A percentile compares a stretch with the other conserved stretches of the same genome.
phyloP scores from a whole-genome alignment of 768 basidiomycete species.

The Lepiota brunneoincarnata region DNA sequence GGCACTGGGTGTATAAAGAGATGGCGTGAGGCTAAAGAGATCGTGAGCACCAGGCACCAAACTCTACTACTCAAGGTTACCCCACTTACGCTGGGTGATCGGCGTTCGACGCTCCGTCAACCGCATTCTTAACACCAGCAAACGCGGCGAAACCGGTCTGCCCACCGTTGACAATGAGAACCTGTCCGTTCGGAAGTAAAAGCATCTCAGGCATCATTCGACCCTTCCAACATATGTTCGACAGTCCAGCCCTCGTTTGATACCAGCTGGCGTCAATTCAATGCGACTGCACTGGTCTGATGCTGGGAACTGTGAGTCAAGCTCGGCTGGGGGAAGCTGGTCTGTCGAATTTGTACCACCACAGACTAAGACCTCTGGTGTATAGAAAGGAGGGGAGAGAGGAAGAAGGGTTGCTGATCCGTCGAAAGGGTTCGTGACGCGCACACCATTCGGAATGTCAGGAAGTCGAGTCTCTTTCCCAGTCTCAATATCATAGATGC shows the following conservation, averaged over 20 bases:
- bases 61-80: too few relatives aligned
- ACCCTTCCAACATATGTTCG: slow-evolving; percentile 39
- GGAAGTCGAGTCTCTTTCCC: slow-evolving; percentile 35
- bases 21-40: slow-evolving; percentile 30
- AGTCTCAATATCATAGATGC: slow-evolving; percentile 23
- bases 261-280: slow-evolving; percentile 37
- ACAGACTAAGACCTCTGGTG: slow-evolving; percentile 42
- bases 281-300: slow-evolving; percentile 41
- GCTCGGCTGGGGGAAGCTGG: slow-evolving; percentile 20
- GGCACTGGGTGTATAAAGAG: slow-evolving; percentile 43
- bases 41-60: neutral
- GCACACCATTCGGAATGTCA: slow-evolving; percentile 40
- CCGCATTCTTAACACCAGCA: slow-evolving; percentile 27
- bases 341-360: slow-evolving; percentile 38
- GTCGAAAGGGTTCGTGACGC: slow-evolving; percentile 37
- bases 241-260: slow-evolving; percentile 42
- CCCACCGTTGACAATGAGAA: slow-evolving; percentile 41
- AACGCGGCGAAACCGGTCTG: slow-evolving; percentile 39
- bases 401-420: slow-evolving; percentile 31
- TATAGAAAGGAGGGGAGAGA: slow-evolving; percentile 32
- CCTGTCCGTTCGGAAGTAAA: slow-evolving; percentile 37
- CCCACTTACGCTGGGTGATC: slow-evolving; percentile 27
- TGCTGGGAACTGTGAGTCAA: slow-evolving; percentile 38
- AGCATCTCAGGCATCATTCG: slow-evolving; percentile 36
- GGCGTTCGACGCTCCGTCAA: slow-evolving; percentile 24